Evolutionary conservation across 108 stramenopile species (phyloP).

Genomic region (Cafeteria roenbergensis): DNA sequence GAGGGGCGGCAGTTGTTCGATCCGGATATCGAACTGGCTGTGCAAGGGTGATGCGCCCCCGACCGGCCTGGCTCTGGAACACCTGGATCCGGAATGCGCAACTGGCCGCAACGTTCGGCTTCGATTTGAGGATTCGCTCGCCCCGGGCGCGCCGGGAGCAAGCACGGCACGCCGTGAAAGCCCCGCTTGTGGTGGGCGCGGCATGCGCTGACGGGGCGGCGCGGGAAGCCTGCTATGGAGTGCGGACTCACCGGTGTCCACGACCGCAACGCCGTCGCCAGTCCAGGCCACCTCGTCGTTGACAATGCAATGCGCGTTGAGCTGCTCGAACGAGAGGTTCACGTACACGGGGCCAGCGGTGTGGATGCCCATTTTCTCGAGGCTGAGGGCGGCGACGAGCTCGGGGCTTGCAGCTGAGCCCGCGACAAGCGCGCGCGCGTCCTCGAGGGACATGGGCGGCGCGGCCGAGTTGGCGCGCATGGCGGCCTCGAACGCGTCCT

Average conservation of each 20-base stretch:
- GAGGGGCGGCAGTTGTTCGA: not conserved
- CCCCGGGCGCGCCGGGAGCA: no score
- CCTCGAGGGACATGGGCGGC: no score
- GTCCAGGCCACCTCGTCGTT: constrained; percentile 75
- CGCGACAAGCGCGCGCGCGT: no score
- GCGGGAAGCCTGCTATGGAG: not conserved
- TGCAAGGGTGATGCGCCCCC: not conserved
- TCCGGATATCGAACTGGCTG: no score
- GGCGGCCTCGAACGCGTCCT: no score
- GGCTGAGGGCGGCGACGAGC: constrained; percentile 7
- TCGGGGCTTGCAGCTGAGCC: no score
- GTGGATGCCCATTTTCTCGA: constrained; percentile 4
- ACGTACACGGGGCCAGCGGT: constrained; percentile 35
- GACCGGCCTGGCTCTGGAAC: not conserved
- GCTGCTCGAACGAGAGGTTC: constrained; percentile 78
- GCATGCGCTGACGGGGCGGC: not conserved
- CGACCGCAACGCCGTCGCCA: constrained; percentile 66
- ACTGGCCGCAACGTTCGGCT: not conserved
- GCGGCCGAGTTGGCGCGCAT: no score
- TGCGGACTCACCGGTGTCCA: constrained; percentile 74
- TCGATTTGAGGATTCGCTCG: no score
- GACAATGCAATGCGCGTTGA: constrained; percentile 71
- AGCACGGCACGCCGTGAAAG: not conserved
- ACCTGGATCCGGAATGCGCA: no score
- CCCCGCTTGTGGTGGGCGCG: not conserved